Conservation (phyloP, 371 early-diverging fungal species). For the Batkoa obscura region DNA sequence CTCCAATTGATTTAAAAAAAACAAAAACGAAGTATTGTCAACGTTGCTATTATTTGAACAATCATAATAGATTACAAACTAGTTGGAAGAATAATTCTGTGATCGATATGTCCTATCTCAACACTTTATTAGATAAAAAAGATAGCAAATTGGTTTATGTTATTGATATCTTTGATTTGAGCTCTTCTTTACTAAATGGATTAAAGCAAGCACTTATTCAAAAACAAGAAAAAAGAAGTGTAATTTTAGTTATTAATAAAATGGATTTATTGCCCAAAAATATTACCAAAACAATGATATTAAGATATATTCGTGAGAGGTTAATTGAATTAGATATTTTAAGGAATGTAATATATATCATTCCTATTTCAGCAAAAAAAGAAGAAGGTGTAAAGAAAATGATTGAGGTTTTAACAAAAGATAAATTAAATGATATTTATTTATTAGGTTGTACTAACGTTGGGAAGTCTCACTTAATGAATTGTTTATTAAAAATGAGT, state of each 20-base stretch:
- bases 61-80: neutral
- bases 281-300: conserved; percentile 25
- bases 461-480: conserved; percentile 52
- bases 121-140: neutral
- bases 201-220: neutral
- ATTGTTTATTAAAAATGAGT: conserved; percentile 24
- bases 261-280: conserved; percentile 38
- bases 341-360: conserved; percentile 18
- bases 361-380: conserved; percentile 40
- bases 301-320: conserved; percentile 29
- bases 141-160: neutral
- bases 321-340: conserved; percentile 18
- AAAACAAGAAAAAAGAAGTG: neutral
- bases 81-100: neutral
- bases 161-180: neutral
- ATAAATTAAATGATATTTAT: conserved; percentile 28
- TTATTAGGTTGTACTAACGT: conserved; percentile 49
- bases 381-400: conserved; percentile 31
- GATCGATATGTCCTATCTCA: neutral
- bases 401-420: conserved; percentile 20
- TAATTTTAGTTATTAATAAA: conserved; percentile 42
- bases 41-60: neutral
- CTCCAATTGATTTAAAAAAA: neutral
- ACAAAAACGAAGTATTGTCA: neutral
- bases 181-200: neutral